phyloP scores from a whole-genome alignment of 2,329 filamentous ascomycete genomes.

The Mariannaea sp. region DNA sequence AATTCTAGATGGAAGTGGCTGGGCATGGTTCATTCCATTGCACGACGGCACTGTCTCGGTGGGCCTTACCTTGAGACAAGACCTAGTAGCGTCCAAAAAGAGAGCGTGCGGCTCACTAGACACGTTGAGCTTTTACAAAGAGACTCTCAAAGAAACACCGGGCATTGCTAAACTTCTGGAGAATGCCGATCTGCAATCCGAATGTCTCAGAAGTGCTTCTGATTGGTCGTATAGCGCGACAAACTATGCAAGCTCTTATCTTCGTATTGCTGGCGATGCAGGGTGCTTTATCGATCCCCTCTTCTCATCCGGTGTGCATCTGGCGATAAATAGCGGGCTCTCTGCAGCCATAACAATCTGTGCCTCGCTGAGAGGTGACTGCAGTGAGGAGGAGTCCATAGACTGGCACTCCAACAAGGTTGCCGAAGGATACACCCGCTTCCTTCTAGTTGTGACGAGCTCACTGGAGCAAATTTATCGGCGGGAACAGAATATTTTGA shows the following conservation, averaged over 20 bases:
- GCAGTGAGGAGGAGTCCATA: conserved; percentile 44
- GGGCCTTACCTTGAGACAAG: conserved; percentile 49
- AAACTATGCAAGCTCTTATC: conserved; percentile 46
- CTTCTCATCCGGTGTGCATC: conserved; percentile 54
- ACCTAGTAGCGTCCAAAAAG: conserved; percentile 44
- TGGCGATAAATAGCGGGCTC: conserved; percentile 49
- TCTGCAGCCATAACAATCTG: conserved; percentile 52
- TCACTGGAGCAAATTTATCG: conserved; percentile 46
- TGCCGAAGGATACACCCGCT: conserved; percentile 52
- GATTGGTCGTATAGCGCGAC: conserved; percentile 55
- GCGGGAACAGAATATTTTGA: conserved; percentile 46
- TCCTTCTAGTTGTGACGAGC: conserved; percentile 42
- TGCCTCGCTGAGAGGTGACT: conserved; percentile 46
- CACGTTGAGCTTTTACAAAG: conserved; percentile 41
- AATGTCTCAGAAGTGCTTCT: conserved; percentile 48
- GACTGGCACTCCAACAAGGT: conserved; percentile 52
- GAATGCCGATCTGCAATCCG: conserved; percentile 41
- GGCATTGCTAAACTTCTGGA: conserved; percentile 38
- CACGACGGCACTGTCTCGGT: conserved; percentile 52
- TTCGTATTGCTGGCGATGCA: conserved; percentile 52
- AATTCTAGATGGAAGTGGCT: conserved; percentile 50
- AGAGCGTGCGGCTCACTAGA: conserved; percentile 25
- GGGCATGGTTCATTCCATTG: conserved; percentile 56
- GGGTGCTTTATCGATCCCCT: conserved; percentile 56
- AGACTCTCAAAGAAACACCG: conserved; percentile 43